Percentiles rank a stretch among this genome's conserved stretches.
These are phyloP conservation scores for Flaveria brownii DNA, from an alignment of 129 eudicot species.

Conservation along the genomic window DNA sequence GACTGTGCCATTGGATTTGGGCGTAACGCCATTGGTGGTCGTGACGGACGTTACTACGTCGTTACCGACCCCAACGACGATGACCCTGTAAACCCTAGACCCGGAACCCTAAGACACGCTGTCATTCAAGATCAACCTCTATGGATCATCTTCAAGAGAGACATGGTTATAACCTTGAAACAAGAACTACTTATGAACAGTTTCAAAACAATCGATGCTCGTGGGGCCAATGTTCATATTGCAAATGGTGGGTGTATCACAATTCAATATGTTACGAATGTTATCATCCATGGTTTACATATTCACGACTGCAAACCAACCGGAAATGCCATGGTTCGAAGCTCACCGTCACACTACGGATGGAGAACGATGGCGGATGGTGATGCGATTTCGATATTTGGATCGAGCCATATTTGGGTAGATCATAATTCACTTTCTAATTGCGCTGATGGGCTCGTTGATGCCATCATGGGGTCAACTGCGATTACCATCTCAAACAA, in stretches of 20 bases:
- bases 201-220: slow-evolving; percentile 14
- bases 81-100: background rate
- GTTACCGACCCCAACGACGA: background rate
- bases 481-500: slow-evolving; percentile 3
- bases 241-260: background rate
- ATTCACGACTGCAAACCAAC: slow-evolving; percentile 6
- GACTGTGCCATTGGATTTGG: slow-evolving; percentile 12
- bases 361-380: slow-evolving; percentile 15
- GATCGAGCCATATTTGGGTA: slow-evolving; percentile 6
- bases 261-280: background rate
- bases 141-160: slow-evolving; percentile 4
- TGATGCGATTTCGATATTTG: slow-evolving; percentile 12
- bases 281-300: background rate
- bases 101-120: slow-evolving; percentile 5
- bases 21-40: background rate
- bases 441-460: slow-evolving; percentile 7
- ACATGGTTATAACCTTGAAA: slow-evolving; percentile 2
- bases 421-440: background rate
- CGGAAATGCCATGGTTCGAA: background rate
- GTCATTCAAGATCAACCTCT: slow-evolving; percentile 14
- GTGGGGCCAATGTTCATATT: slow-evolving; percentile 4
- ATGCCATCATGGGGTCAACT: slow-evolving; percentile 10
- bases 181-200: background rate
- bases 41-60: background rate
- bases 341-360: slow-evolving; percentile 1